Percentiles rank a stretch among this genome's conserved stretches.
These are phyloP conservation scores for Pseudocercospora vitis DNA, from an alignment of 2,329 filamentous ascomycete genomes.

Conservation along the genomic window DNA sequence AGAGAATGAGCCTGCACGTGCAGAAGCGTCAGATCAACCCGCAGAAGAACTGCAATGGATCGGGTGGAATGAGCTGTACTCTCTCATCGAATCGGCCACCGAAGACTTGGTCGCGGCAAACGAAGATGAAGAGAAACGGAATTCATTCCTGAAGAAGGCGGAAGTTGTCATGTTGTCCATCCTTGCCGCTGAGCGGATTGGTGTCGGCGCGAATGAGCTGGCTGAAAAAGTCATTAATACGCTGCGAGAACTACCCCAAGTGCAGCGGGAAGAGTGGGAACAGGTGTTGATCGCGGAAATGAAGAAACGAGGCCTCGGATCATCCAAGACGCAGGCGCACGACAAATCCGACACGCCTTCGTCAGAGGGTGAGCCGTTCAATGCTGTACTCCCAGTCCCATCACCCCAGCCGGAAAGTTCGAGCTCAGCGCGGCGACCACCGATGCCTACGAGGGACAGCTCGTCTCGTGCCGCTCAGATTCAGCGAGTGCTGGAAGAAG, in stretches of 20 bases:
- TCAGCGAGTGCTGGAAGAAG: conserved; percentile 50
- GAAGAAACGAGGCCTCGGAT: neutral
- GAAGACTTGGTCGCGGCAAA: conserved; percentile 20
- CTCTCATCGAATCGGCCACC: conserved; percentile 31
- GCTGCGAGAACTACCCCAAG: conserved; percentile 23
- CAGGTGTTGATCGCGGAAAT: conserved; percentile 25
- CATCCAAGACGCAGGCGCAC: neutral
- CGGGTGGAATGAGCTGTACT: conserved; percentile 30
- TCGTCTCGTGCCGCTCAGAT: conserved; percentile 51
- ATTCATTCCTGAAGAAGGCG: conserved; percentile 18
- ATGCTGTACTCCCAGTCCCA: neutral
- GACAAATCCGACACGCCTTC: neutral
- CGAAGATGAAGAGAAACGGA: conserved; percentile 15
- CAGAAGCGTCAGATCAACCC: conserved; percentile 21
- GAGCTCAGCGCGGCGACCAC: conserved; percentile 38
- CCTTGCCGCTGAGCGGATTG: conserved; percentile 23
- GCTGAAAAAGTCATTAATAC: conserved; percentile 29
- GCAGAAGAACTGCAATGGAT: conserved; percentile 23
- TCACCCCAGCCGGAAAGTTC: conserved; percentile 8
- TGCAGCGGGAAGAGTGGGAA: conserved; percentile 32
- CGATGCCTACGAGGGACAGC: conserved; percentile 48
- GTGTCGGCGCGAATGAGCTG: conserved; percentile 22
- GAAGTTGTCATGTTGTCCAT: conserved; percentile 27
- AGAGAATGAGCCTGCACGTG: conserved; percentile 18
- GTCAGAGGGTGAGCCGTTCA: neutral